Base-by-base conservation (phyloP, 805 yeast genomes). In the Cyberlindnera galapagoensis region DNA sequence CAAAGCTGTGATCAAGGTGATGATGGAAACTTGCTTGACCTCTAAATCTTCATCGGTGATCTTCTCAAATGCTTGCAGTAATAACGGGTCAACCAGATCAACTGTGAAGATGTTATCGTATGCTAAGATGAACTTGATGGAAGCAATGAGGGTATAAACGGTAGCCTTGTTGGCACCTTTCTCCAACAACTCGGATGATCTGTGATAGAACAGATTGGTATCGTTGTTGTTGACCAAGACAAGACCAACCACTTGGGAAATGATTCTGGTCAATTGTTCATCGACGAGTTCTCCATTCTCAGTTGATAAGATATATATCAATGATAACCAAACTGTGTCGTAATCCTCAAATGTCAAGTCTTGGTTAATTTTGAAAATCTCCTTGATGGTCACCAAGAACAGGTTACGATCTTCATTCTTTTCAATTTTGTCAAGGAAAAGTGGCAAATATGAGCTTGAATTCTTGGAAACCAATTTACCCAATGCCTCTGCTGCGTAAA, bases 1-100 rank as follows among this genome's bases (percentile, higher is more conserved):
- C 19, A 78, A 56, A 0, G 78, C 75, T 2, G 80, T 65, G 9
- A 76, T 66, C 26, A 81, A 52, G 15, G 79, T 74, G 6, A 75
- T 67, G 20, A 78, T 60, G 1, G 80, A 67, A n/a, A 72, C 60
- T 51, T 76, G 74, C 36, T 79, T 75, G 31, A 77, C 62, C n/a
- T 64, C 70, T 24, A 79, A 60, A 36, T 66, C 68, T 4, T 47
- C 52, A 36, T 52, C 53, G 49, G 64, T 44, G 31, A 59, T 54
- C 35, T 38, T 40, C 9, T 36, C 39, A 31, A 51, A 49, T 2
- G 46, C 46, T 24, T 43, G 42, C 14, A 46, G 24, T 15, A 51
- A 26, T 24, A 42, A 33, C 0, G 48, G 34, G 11, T 54, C 54
- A 35, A 52, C 40, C 14, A 45, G 24, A 3, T 46, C 51, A 13